These are phyloP conservation scores for Phytophthora macrochlamydospora DNA, from an alignment of 352 stramenopile species.

Conservation along the genomic window DNA sequence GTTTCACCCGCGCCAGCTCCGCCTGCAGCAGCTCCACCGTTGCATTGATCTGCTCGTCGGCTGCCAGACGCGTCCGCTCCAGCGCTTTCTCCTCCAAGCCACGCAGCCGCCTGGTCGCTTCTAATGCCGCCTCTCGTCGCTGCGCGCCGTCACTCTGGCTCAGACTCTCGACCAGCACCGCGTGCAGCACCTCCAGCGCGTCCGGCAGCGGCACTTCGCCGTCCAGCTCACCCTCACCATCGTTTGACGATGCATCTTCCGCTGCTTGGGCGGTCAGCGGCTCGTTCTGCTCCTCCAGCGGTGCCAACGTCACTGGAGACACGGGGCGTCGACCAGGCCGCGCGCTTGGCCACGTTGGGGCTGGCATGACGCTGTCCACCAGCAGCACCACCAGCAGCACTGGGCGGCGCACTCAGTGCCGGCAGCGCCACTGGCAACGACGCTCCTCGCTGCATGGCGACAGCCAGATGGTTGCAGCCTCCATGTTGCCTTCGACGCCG, in stretches of 20 bases:
- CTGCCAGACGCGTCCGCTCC: constrained; percentile 28
- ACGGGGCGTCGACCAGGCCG: constrained; percentile 30
- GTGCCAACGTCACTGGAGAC: not conserved
- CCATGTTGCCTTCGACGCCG: not conserved
- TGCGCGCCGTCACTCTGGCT: constrained; percentile 21
- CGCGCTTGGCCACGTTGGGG: constrained; percentile 33
- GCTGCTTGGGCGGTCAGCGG: not conserved
- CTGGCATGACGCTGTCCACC: constrained; percentile 9
- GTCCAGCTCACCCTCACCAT: constrained; percentile 1
- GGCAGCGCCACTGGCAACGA: constrained; percentile 4
- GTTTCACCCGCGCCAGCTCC: constrained; percentile 24
- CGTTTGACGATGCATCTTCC: not conserved
- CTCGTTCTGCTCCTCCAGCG: not conserved
- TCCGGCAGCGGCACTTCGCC: constrained; percentile 1
- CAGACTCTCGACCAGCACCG: constrained; percentile 24
- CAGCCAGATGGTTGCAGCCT: constrained; percentile 3
- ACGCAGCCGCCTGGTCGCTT: constrained; percentile 16
- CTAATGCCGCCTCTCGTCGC: constrained; percentile 14
- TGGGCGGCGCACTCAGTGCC: constrained; percentile 1
- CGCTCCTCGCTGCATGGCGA: constrained; percentile 11
- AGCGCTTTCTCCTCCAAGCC: constrained; percentile 18
- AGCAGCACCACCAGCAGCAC: no score
- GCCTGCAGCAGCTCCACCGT: constrained; percentile 34
- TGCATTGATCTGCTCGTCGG: constrained; percentile 30
- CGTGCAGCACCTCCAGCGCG: constrained; percentile 32